Base-by-base conservation (phyloP, 106 monocot genomes). In the Ottelia alismoides region DNA sequence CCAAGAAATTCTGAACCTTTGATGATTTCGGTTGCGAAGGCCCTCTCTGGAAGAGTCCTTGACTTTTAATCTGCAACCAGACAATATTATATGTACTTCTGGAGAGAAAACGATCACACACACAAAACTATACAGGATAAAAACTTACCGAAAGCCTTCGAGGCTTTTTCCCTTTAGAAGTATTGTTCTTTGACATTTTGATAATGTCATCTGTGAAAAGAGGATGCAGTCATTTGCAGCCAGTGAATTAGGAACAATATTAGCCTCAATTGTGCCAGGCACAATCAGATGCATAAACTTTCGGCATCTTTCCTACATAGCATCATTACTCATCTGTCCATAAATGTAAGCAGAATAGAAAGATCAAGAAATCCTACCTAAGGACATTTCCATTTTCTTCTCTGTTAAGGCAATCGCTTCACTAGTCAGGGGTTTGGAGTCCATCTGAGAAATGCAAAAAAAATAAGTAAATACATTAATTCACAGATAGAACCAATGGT, bases 131-230 rank as follows among this genome's bases (percentile, higher is more conserved):
- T 17, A 27, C 10, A 11, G 20, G n/a, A n/a, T n/a, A n/a, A 20
- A 53, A 25, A 51, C 71, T 76, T 66, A 92, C 86, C 24, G 80
- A 71, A 30, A 49, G 28, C 45, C 83, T 79, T 26, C 71, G 68
- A 58, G 76, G 67, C 65, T 58, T 75, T 47, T 70, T 79, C 25
- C 65, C 83, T 50, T 74, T 73, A 16, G 50, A 51, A 31, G 47
- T 51, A 27, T 59, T 65, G 63, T 80, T 83, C 82, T 83, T 87
- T 1, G 86, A 83, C 87, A 93, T 93, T 56, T 83, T 87, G 52
- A 93, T 93, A 63, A 93, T 87, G 57, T 93, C 92, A 58, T 93
- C 92, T 93, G 11, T 55, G 58, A 49, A 49, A 49, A 2, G 3
- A 18, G 48, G 3, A 49, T 2, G n/a, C n/a, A 49, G 5, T 49